phyloP scores from a whole-genome alignment of 345 rosid species.

The Citrus unshiu region DNA sequence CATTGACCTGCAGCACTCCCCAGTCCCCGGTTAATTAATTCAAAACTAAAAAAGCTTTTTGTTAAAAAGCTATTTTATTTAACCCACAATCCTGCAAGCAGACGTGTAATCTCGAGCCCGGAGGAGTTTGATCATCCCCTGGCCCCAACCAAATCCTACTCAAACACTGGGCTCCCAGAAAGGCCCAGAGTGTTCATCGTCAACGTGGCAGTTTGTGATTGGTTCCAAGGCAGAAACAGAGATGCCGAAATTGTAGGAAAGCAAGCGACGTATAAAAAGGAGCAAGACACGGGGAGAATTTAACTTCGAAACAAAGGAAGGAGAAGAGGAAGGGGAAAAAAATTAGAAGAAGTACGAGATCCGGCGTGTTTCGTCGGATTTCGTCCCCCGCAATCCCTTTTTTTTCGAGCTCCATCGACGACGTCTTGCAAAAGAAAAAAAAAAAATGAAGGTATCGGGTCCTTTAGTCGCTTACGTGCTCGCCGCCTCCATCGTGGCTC shows the following conservation, averaged over 20 bases:
- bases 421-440: neutral
- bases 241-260: neutral
- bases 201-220: neutral
- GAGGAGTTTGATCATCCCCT: no score
- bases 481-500: slow-evolving; percentile 50
- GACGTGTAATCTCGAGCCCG: no score
- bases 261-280: neutral
- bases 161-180: no score
- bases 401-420: neutral
- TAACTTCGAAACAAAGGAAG: no score
- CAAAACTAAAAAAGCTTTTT: no score
- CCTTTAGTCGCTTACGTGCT: slow-evolving; percentile 41
- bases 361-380: slow-evolving; percentile 43
- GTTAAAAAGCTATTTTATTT: no score
- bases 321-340: neutral
- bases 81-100: no score
- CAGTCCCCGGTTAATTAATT: no score
- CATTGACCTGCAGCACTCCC: no score
- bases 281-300: neutral
- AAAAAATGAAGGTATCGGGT: slow-evolving; percentile 37
- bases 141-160: no score
- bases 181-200: neutral
- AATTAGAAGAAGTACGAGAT: slow-evolving; percentile 16
- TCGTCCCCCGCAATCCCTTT: neutral
- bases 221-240: neutral